Percentiles rank a stretch among this genome's conserved stretches.
These are phyloP conservation scores for Penicillium canescens DNA, from an alignment of 495 filamentous ascomycete species.

Conservation along the genomic window DNA sequence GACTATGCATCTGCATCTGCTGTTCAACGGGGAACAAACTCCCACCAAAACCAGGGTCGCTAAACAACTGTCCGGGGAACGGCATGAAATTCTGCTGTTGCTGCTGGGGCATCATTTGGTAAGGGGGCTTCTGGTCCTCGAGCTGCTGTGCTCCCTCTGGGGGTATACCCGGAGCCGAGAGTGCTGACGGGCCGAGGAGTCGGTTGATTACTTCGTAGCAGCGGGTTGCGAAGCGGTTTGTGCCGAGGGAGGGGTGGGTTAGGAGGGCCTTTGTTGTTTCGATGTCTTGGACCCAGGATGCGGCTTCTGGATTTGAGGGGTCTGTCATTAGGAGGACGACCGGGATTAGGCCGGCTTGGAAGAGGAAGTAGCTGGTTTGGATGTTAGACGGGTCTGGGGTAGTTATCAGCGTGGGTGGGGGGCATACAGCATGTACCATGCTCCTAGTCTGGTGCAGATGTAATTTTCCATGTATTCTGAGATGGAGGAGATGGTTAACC, in stretches of 20 bases:
- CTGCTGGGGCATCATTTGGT: slow-evolving; percentile 11
- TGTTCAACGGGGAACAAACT: slow-evolving; percentile 43
- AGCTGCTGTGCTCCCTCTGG: slow-evolving; percentile 4
- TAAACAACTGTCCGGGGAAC: slow-evolving; percentile 44
- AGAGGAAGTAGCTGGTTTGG: slow-evolving; percentile 48
- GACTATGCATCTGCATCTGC: slow-evolving; percentile 27
- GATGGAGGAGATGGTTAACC: slow-evolving; percentile 45
- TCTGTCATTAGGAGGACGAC: slow-evolving; percentile 52
- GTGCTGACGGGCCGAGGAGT: slow-evolving; percentile 37
- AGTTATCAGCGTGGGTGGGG: neutral
- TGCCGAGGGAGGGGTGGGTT: slow-evolving; percentile 41
- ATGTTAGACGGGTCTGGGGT: slow-evolving; percentile 1
- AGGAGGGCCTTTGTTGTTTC: slow-evolving; percentile 47
- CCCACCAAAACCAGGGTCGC: slow-evolving; percentile 34
- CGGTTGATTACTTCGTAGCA: slow-evolving; percentile 47
- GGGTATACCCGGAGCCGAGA: slow-evolving; percentile 3
- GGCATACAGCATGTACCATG: slow-evolving; percentile 54
- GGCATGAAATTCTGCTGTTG: slow-evolving; percentile 35
- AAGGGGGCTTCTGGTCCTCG: slow-evolving; percentile 9
- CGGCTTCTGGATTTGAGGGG: slow-evolving; percentile 42
- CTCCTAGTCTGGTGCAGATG: slow-evolving; percentile 43
- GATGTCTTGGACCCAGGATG: slow-evolving; percentile 47
- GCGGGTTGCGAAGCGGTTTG: slow-evolving; percentile 44
- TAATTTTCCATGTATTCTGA: slow-evolving; percentile 44
- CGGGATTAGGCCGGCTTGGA: slow-evolving; percentile 54